Percentiles rank a stretch among this genome's conserved stretches.
These are phyloP conservation scores for Teratosphaeriaceae sp. DNA, from an alignment of 2,329 filamentous ascomycete genomes.

Conservation along the genomic window DNA sequence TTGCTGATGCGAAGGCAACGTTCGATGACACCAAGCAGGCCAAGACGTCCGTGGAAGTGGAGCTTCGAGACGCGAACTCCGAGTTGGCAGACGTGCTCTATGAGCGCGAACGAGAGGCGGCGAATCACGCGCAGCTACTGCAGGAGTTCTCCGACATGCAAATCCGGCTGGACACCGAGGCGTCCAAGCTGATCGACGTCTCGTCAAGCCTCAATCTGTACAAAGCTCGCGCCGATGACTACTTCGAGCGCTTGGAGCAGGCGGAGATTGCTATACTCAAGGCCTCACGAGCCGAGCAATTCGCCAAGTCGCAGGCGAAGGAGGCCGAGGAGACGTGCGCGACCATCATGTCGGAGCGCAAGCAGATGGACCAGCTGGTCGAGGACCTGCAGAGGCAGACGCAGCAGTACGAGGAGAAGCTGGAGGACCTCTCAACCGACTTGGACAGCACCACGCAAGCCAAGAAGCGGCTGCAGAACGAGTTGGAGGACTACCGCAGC, in stretches of 20 bases:
- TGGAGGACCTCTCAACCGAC: slow-evolving; percentile 88
- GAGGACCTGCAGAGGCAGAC: slow-evolving; percentile 88
- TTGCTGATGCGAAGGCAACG: slow-evolving; percentile 77
- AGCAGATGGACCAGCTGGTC: slow-evolving; percentile 78
- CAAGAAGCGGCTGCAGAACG: slow-evolving; percentile 91
- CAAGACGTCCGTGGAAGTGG: slow-evolving; percentile 72
- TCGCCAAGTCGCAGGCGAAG: slow-evolving; percentile 80
- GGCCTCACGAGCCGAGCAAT: slow-evolving; percentile 84
- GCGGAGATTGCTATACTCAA: slow-evolving; percentile 94
- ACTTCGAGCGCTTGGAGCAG: slow-evolving; percentile 95
- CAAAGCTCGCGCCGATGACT: slow-evolving; percentile 88
- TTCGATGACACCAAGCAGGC: slow-evolving; percentile 82
- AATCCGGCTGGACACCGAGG: slow-evolving; percentile 84
- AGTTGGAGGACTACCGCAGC: slow-evolving; percentile 94
- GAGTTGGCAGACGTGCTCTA: slow-evolving; percentile 75
- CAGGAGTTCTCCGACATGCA: slow-evolving; percentile 92
- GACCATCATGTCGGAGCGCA: slow-evolving; percentile 82
- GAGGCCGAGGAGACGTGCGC: slow-evolving; percentile 90
- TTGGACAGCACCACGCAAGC: slow-evolving; percentile 77
- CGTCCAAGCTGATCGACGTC: slow-evolving; percentile 77
- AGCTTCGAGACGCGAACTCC: slow-evolving; percentile 74
- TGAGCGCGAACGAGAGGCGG: slow-evolving; percentile 77
- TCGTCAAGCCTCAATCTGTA: slow-evolving; percentile 79
- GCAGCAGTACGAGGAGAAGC: slow-evolving; percentile 80
- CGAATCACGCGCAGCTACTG: slow-evolving; percentile 80